These are phyloP conservation scores for Knoxia roxburghii DNA, from an alignment of 257 asterid species.

Conservation along the genomic window DNA sequence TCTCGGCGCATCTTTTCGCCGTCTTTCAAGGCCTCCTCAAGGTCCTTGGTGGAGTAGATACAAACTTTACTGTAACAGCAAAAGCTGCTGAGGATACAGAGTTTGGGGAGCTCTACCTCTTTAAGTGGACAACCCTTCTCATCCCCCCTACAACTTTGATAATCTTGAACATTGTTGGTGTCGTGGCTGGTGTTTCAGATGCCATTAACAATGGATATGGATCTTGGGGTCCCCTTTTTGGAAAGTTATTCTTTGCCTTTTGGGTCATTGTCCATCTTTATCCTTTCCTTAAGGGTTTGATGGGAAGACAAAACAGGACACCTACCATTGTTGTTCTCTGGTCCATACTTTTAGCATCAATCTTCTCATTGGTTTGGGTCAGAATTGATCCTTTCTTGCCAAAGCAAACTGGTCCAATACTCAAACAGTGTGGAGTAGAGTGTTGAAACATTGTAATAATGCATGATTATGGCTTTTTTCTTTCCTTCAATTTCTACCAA, in stretches of 20 bases:
- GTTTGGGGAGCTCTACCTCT: constrained; percentile 82
- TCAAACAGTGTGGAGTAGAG: constrained; percentile 80
- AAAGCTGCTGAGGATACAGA: constrained; percentile 67
- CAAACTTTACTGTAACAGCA: constrained; percentile 72
- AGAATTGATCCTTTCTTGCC: constrained; percentile 87
- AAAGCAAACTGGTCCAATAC: constrained; percentile 77
- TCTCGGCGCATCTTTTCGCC: constrained; percentile 78
- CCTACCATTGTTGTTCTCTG: constrained; percentile 85
- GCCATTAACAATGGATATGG: constrained; percentile 77
- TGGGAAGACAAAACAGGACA: constrained; percentile 82
- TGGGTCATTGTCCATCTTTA: constrained; percentile 89
- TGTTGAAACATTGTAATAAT: constrained; percentile 33
- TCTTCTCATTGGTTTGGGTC: constrained; percentile 85
- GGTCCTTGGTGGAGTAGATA: constrained; percentile 78
- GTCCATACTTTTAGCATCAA: constrained; percentile 76
- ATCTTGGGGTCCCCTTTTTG: constrained; percentile 79
- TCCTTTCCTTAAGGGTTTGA: constrained; percentile 81
- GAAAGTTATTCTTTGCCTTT: constrained; percentile 77
- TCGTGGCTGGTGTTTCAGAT: constrained; percentile 75
- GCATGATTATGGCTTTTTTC: constrained; percentile 10
- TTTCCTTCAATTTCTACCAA: constrained; percentile 21
- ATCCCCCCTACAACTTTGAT: constrained; percentile 80
- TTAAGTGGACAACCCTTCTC: constrained; percentile 87
- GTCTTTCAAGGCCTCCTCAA: constrained; percentile 88
- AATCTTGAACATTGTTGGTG: constrained; percentile 73